Conservation (phyloP, 129 eudicot genomes). For the Escallonia herrerae region DNA sequence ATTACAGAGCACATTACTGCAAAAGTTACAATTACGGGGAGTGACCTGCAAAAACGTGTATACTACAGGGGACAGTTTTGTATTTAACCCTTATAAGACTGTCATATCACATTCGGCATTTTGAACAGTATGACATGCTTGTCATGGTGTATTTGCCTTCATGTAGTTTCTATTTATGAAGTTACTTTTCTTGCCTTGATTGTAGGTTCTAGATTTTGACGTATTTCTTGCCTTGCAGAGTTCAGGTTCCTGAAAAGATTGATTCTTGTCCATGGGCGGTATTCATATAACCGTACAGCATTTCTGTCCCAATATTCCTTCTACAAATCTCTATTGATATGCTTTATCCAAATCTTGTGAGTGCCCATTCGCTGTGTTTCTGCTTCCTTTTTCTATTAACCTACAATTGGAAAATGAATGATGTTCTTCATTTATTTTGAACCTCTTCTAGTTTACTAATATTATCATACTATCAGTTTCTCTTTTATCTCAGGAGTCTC, state of each 20-base stretch:
- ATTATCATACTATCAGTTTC: conserved; percentile 50
- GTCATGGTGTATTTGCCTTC: no score
- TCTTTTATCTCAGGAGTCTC: conserved; percentile 93
- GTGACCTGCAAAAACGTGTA: no score
- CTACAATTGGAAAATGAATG: neutral
- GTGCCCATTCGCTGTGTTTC: conserved; percentile 13
- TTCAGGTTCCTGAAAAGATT: conserved; percentile 85
- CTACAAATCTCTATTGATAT: conserved; percentile 80
- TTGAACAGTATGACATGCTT: no score
- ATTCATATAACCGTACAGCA: conserved; percentile 94
- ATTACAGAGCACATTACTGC: no score
- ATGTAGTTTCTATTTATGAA: neutral
- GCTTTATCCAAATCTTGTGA: conserved; percentile 96
- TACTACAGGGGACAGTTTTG: no score
- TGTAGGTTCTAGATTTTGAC: conserved; percentile 9
- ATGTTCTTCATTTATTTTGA: neutral
- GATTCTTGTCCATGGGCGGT: conserved; percentile 97
- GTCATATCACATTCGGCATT: no score
- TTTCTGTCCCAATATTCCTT: conserved; percentile 93
- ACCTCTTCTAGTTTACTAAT: conserved; percentile 22
- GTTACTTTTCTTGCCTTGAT: conserved; percentile 1
- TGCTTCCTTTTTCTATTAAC: neutral
- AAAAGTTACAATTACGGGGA: no score
- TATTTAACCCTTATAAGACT: no score
- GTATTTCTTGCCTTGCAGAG: conserved; percentile 52